phyloP scores from a whole-genome alignment of 2,329 filamentous ascomycete genomes.

The Catunica adiposa region DNA sequence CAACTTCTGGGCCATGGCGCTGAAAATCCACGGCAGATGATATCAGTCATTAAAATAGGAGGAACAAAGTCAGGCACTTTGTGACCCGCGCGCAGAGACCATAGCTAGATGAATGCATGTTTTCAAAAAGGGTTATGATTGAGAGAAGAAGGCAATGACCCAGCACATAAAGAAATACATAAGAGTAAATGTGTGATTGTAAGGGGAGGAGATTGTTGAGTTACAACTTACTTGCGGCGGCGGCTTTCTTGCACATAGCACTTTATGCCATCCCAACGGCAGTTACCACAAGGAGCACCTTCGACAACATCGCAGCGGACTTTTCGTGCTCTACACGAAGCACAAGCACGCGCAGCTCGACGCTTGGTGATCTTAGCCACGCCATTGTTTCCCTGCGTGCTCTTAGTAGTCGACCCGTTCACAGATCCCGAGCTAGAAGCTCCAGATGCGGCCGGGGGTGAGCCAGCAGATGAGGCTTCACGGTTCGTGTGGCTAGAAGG shows the following conservation, averaged over 20 bases:
- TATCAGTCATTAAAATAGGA: too few relatives aligned
- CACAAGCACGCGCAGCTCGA: constrained; percentile 79
- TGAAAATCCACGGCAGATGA: background rate
- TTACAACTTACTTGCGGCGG: constrained; percentile 67
- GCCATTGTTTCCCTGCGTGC: constrained; percentile 19
- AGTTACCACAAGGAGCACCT: constrained; percentile 74
- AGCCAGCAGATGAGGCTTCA: background rate
- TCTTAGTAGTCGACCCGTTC: constrained; percentile 5
- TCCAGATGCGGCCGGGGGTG: background rate
- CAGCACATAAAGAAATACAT: too few relatives aligned
- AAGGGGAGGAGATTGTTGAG: too few relatives aligned
- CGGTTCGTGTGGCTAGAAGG: background rate
- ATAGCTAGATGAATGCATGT: too few relatives aligned
- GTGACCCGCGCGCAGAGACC: too few relatives aligned
- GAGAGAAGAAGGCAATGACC: background rate
- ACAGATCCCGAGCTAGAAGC: background rate
- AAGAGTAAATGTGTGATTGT: too few relatives aligned
- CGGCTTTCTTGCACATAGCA: constrained; percentile 68
- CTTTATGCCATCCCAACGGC: constrained; percentile 62
- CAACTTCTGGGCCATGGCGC: background rate
- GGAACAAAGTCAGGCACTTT: too few relatives aligned
- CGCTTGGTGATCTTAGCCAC: constrained; percentile 48
- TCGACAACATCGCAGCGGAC: constrained; percentile 90
- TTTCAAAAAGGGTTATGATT: background rate
- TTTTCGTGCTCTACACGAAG: constrained; percentile 74